These are phyloP conservation scores for Striga asiatica DNA, from an alignment of 257 asterid genomes.

Conservation along the genomic window DNA sequence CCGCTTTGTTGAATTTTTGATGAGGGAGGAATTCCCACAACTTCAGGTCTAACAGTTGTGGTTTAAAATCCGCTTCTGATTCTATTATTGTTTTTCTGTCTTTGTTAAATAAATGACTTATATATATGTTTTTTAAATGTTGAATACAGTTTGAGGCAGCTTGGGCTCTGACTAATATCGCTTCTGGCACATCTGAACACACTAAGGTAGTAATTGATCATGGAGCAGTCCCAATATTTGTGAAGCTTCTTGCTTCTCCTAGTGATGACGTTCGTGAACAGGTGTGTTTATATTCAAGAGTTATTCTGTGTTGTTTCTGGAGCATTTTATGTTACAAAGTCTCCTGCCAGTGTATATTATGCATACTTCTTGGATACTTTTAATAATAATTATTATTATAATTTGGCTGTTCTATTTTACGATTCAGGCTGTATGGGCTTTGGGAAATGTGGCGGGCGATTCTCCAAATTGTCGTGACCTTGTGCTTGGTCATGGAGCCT, in stretches of 20 bases:
- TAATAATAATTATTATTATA: not conserved
- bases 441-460: constrained; percentile 94
- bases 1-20: constrained; percentile 65
- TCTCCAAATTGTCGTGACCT: constrained; percentile 87
- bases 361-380: not conserved
- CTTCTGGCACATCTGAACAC: constrained; percentile 91
- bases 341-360: not conserved
- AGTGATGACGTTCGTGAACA: constrained; percentile 94
- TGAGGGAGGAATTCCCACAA: constrained; percentile 72
- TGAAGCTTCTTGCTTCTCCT: constrained; percentile 66
- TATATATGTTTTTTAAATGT: not conserved
- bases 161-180: constrained; percentile 93
- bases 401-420: not conserved
- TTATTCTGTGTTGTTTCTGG: not conserved
- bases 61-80: not conserved
- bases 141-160: constrained; percentile 76
- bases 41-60: constrained; percentile 47
- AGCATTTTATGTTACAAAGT: not conserved
- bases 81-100: not conserved
- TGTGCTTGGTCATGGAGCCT: constrained; percentile 68
- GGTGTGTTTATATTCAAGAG: constrained; percentile 23
- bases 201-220: constrained; percentile 80
- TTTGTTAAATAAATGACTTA: not conserved
- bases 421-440: constrained; percentile 92
- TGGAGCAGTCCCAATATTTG: constrained; percentile 78